Conservation (phyloP, 1,284 basidiomycete genomes). For the Naganishia sp. region DNA sequence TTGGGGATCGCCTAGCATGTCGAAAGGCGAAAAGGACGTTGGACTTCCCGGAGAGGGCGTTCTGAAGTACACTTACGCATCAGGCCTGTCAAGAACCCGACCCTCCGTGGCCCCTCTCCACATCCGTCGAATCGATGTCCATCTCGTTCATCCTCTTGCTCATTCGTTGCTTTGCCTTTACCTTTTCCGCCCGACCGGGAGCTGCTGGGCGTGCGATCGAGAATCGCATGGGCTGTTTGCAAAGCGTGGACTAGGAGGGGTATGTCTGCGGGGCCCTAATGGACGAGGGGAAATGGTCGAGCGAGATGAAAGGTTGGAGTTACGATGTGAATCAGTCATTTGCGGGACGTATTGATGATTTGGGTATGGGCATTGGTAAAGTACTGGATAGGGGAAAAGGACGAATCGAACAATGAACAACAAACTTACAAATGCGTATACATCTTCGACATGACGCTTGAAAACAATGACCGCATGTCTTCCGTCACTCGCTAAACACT, state of each 20-base stretch:
- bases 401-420: too few species aligned
- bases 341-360: too few species aligned
- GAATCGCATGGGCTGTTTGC: slow-evolving; percentile 38
- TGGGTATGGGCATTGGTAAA: too few species aligned
- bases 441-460: slow-evolving; percentile 47
- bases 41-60: neutral
- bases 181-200: slow-evolving; percentile 1
- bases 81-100: slow-evolving; percentile 29
- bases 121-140: neutral
- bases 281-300: neutral
- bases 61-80: slow-evolving; percentile 12
- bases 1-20: slow-evolving; percentile 45
- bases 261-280: slow-evolving; percentile 48
- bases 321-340: too few species aligned
- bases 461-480: slow-evolving; percentile 48
- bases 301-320: too few species aligned
- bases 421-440: slow-evolving; percentile 50
- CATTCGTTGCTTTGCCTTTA: slow-evolving; percentile 1
- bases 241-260: slow-evolving; percentile 48
- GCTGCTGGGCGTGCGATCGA: slow-evolving; percentile 26
- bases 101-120: slow-evolving; percentile 7
- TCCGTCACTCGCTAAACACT: slow-evolving; percentile 36
- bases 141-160: neutral
- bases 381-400: too few species aligned
- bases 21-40: neutral